A percentile compares a stretch with the other conserved stretches of the same genome.
Conservation (phyloP, 164 flowering plant species). For the Berberis thunbergii region DNA sequence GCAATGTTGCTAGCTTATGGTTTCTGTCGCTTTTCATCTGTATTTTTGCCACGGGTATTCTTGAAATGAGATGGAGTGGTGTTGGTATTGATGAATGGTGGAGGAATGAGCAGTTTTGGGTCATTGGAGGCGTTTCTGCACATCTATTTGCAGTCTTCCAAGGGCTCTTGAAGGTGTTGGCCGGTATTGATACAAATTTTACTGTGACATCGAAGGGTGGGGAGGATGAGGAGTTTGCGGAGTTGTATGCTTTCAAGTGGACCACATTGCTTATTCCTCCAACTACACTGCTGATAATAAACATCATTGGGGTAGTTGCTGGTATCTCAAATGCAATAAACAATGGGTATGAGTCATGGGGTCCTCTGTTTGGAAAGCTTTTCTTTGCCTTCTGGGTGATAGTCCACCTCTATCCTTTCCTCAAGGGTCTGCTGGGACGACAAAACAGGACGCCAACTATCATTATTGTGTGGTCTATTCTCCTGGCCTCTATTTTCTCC, state of each 20-base stretch:
- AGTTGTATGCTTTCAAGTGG: conserved; percentile 58
- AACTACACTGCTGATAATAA: conserved; percentile 46
- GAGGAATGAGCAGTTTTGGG: conserved; percentile 77
- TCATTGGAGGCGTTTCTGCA: conserved; percentile 59
- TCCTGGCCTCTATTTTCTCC: conserved; percentile 62
- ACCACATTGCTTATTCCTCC: conserved; percentile 61
- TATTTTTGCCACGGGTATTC: conserved; percentile 43
- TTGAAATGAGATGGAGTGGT: conserved; percentile 71
- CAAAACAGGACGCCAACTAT: conserved; percentile 58
- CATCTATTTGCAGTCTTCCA: conserved; percentile 61
- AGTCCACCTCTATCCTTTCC: conserved; percentile 59
- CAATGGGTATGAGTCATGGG: conserved; percentile 67
- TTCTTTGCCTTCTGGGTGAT: conserved; percentile 66
- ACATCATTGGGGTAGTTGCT: conserved; percentile 53
- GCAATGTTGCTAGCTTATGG: conserved; percentile 56
- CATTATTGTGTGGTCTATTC: conserved; percentile 55
- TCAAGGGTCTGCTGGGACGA: conserved; percentile 53
- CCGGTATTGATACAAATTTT: conserved; percentile 53
- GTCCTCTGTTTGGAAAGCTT: conserved; percentile 57
- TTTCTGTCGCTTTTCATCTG: conserved; percentile 56
- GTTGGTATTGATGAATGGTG: conserved; percentile 72
- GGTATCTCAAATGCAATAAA: conserved; percentile 59
- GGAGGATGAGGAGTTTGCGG: conserved; percentile 46
- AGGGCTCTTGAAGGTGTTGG: conserved; percentile 57
- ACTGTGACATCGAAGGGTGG: conserved; percentile 56